phyloP scores from a whole-genome alignment of 768 basidiomycete genomes.

The Boletus insuetus region DNA sequence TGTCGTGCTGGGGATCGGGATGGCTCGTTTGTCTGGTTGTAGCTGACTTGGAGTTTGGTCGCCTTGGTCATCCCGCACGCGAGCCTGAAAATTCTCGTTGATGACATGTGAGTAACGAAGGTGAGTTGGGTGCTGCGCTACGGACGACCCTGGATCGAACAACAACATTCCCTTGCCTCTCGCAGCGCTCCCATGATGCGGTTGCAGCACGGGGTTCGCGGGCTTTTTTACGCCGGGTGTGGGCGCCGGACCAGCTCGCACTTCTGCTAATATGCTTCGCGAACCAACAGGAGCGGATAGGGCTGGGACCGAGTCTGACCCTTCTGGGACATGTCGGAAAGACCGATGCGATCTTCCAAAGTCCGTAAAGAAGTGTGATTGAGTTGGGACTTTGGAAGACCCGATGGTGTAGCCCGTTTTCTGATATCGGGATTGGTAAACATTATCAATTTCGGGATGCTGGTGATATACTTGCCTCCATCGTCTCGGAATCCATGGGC shows the following conservation, averaged over 20 bases:
- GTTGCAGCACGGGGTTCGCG: constrained; percentile 30
- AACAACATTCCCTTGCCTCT: constrained; percentile 28
- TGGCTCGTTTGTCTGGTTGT: constrained; percentile 15
- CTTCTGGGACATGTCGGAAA: constrained; percentile 54
- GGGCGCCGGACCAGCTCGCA: constrained; percentile 50
- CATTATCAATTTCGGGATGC: background rate
- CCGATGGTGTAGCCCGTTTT: constrained; percentile 47
- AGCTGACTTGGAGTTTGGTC: constrained; percentile 1
- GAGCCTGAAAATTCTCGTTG: constrained; percentile 9
- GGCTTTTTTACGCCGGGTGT: constrained; percentile 19
- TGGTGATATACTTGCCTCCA: constrained; percentile 48
- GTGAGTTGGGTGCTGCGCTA: constrained; percentile 23
- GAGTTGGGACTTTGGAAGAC: constrained; percentile 26
- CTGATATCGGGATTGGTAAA: constrained; percentile 30
- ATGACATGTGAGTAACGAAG: constrained; percentile 32
- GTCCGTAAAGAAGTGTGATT: constrained; percentile 16
- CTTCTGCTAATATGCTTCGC: constrained; percentile 67
- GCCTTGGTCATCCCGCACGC: constrained; percentile 13
- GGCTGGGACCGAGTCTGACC: constrained; percentile 37
- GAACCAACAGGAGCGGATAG: constrained; percentile 68
- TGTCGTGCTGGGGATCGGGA: constrained; percentile 26
- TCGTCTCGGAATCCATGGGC: constrained; percentile 72
- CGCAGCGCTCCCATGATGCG: constrained; percentile 34
- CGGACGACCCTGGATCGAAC: constrained; percentile 37
- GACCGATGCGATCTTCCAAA: constrained; percentile 36